Conservation (phyloP, 2,329 filamentous ascomycete genomes). For the Calonectria pseudoreteaudii region DNA sequence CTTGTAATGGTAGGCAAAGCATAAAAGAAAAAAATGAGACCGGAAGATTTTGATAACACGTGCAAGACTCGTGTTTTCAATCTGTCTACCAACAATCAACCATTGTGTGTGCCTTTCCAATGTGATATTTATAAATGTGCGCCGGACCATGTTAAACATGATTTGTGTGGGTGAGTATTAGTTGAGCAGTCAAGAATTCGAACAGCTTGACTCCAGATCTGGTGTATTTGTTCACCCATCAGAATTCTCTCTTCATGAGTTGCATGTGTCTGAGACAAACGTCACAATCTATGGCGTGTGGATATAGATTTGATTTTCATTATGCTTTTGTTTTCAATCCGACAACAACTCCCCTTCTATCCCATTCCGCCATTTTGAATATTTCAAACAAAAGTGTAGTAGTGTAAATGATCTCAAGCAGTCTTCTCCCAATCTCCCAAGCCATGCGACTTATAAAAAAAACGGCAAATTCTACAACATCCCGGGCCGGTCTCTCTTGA, state of each 20-base stretch:
- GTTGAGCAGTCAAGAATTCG: not conserved
- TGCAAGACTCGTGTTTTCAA: constrained; percentile 34
- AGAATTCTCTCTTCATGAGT: not conserved
- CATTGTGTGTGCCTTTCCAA: not conserved
- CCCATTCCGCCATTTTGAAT: constrained; percentile 28
- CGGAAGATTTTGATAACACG: constrained; percentile 47
- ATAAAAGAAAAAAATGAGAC: constrained; percentile 52
- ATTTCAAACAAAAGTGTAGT: constrained; percentile 29
- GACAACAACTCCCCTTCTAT: constrained; percentile 30
- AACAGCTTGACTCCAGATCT: not conserved
- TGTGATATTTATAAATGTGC: not conserved
- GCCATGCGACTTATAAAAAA: constrained; percentile 39
- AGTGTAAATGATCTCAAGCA: constrained; percentile 12
- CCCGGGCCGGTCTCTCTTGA: constrained; percentile 24
- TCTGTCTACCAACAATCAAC: constrained; percentile 37
- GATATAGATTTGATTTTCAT: not conserved
- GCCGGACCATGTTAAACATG: not conserved
- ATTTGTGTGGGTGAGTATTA: not conserved
- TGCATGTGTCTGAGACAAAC: not conserved
- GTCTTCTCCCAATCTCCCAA: constrained; percentile 21
- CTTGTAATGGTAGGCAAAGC: constrained; percentile 53
- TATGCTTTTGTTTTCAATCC: constrained; percentile 19
- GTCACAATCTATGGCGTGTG: not conserved
- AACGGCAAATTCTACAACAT: constrained; percentile 39
- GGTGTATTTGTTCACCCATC: not conserved